Conservation (phyloP, 1,284 basidiomycete genomes). For the Ceratobasidium sp. region DNA sequence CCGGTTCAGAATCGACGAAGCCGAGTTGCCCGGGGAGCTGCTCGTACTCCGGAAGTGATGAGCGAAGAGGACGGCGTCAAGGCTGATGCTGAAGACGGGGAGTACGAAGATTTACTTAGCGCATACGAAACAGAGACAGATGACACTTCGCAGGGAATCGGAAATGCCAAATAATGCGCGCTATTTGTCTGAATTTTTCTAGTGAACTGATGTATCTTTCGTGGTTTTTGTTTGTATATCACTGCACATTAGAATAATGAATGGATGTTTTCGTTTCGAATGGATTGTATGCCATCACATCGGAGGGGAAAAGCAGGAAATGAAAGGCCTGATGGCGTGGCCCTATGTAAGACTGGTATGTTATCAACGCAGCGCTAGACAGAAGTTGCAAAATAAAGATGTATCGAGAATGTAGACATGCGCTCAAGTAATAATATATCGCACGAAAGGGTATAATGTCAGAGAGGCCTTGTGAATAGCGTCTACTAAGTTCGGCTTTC, state of each 20-base stretch:
- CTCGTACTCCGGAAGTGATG: slow-evolving; percentile 34
- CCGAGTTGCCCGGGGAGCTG: slow-evolving; percentile 2
- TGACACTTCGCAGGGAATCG: slow-evolving; percentile 13
- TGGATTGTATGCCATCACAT: no score
- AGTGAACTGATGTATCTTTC: slow-evolving; percentile 1
- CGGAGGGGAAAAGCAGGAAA: no score
- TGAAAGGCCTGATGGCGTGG: no score
- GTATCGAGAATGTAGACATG: no score
- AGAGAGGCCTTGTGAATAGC: not conserved
- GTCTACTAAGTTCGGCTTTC: not conserved
- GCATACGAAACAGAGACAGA: slow-evolving; percentile 41
- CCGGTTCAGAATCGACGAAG: slow-evolving; percentile 18
- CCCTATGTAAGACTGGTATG: no score
- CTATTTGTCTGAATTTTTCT: not conserved
- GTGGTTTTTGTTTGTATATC: slow-evolving; percentile 2
- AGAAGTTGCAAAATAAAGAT: no score
- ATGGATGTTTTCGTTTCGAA: no score
- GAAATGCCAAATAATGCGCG: slow-evolving; percentile 12
- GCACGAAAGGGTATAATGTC: not conserved
- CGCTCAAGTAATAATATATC: no score
- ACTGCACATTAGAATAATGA: slow-evolving; percentile 26
- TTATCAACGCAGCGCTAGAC: no score
- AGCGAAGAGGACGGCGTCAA: slow-evolving; percentile 44
- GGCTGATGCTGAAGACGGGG: slow-evolving; percentile 45
- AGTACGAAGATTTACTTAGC: slow-evolving; percentile 41